These are phyloP conservation scores for Quercus glauca DNA, from an alignment of 306 rosid genomes.

Conservation along the genomic window DNA sequence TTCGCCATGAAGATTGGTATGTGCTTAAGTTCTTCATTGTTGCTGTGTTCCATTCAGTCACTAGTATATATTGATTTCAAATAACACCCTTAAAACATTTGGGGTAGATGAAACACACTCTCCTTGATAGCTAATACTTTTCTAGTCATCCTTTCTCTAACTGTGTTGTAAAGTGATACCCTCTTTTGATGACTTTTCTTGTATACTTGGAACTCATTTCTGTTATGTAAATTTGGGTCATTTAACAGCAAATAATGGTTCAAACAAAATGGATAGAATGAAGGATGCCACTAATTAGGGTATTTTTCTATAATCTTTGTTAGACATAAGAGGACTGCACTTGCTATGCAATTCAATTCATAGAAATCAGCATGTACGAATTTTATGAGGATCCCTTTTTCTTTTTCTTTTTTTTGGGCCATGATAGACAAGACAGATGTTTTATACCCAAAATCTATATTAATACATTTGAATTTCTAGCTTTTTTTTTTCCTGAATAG, in stretches of 20 bases:
- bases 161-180: background rate
- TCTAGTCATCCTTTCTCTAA: background rate
- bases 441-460: background rate
- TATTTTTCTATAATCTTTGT: background rate
- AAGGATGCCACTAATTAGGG: background rate
- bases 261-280: background rate
- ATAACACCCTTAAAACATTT: background rate
- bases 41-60: background rate
- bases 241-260: background rate
- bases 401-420: background rate
- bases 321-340: background rate
- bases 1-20: slow-evolving; percentile 89
- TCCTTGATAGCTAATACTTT: background rate
- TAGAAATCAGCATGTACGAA: background rate
- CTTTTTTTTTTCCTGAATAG: background rate
- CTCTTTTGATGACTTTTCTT: background rate
- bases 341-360: background rate
- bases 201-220: background rate
- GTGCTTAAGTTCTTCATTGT: background rate
- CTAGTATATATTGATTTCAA: background rate
- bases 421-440: background rate
- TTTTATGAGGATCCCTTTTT: background rate
- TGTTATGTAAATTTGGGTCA: background rate
- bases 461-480: background rate
- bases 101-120: background rate